Evolutionary conservation across 148 eudicot genomes (phyloP), one percentile per base, ranked within the genome.

Genomic region (Fagopyrum homotropicum): DNA sequence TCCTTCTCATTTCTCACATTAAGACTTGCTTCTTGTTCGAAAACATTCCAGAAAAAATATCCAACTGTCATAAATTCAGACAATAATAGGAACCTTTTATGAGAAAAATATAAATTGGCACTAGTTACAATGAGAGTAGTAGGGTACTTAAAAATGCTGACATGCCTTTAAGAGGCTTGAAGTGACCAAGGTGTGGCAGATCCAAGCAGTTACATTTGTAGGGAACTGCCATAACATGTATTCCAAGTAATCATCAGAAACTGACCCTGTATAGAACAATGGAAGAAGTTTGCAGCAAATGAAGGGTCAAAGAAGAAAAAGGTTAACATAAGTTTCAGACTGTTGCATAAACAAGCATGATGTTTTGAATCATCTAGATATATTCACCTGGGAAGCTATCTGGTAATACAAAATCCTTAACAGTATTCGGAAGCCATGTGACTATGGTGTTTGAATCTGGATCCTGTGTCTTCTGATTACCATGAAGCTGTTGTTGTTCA

Each of bases 131-230:
- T 5, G 44, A 47, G 83, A 83, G 82, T 64, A 40, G 14, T 11
- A 30, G 11, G 47, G 47, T 15, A 66, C 2, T 5, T 66, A 35
- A 22, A 66, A 35, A 40, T 40, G 71, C 47, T 40, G 54, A 72
- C 96, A 19, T 89, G 87, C 99, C 99, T 90, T 92, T 71, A 95
- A 81, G 71, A 95, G 92, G 89, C 97, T 95, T 78, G 99, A 92
- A 43, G 97, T 95, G 69, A 95, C 99, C 91, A 95, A 82, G 48
- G 91, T 86, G 78, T 90, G 84, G 79, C 99, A 95, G 50, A 95
- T 89, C 99, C 99, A 95, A 74, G 88, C 99, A 74, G 99, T 95
- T 71, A 95, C 85, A 79, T 95, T 92, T 69, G 99, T 95, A 64
- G 99, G 99, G 77, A 95, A 88, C 76, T 95, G 99, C 83, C 93